Evolutionary conservation across 2,329 filamentous ascomycete species (phyloP).

Genomic region (Ophiostoma montium): DNA sequence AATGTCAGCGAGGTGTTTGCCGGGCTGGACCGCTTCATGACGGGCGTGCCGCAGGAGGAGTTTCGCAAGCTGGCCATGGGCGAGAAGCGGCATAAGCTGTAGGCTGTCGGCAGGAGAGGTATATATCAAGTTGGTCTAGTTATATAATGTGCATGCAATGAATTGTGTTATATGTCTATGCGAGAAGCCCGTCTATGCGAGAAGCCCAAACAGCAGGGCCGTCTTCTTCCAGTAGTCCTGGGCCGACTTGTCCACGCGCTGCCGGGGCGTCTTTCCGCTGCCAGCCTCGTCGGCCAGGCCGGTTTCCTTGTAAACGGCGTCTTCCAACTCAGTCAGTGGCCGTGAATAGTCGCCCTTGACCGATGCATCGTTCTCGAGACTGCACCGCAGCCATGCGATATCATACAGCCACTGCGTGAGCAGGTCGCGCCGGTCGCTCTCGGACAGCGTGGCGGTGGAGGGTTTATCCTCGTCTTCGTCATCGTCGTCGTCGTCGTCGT

Average conservation of each 20-base stretch:
- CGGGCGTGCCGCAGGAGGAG: conserved; percentile 73
- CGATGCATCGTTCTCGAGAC: conserved; percentile 22
- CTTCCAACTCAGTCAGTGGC: conserved; percentile 31
- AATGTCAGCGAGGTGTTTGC: conserved; percentile 76
- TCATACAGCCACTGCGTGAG: conserved; percentile 50
- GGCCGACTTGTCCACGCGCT: conserved; percentile 47
- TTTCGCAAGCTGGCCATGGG: conserved; percentile 74
- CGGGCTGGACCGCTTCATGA: conserved; percentile 67
- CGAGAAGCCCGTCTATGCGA: conserved; percentile 26
- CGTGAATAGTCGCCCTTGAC: conserved; percentile 13
- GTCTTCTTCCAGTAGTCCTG: conserved; percentile 75
- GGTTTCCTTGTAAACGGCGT: conserved; percentile 29
- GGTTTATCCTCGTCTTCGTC: neutral
- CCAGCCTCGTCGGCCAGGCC: conserved; percentile 26
- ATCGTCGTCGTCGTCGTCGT: conserved; percentile 10
- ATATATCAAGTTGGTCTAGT: too few relatives aligned
- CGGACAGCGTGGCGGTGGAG: neutral
- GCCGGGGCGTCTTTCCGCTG: conserved; percentile 28
- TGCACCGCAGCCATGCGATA: conserved; percentile 33
- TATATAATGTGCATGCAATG: too few relatives aligned
- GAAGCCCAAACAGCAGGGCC: conserved; percentile 64
- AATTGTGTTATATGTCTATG: conserved; percentile 19
- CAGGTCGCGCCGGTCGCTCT: conserved; percentile 26
- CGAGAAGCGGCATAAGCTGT: conserved; percentile 91
- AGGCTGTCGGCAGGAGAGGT: conserved; percentile 15